Conservation (phyloP, 1,139 yeast genomes). For the Candida mesenterica region DNA sequence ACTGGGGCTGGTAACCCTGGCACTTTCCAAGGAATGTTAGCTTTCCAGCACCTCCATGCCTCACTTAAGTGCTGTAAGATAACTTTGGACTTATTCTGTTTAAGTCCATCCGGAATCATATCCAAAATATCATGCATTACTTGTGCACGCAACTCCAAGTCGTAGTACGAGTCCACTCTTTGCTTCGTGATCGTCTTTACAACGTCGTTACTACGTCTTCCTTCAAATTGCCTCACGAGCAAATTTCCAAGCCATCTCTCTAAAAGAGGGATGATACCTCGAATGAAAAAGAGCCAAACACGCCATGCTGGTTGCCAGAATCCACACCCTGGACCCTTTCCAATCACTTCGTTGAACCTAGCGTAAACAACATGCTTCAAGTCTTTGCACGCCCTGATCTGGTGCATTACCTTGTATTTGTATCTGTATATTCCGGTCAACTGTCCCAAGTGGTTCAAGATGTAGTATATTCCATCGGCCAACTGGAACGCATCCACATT, state of each 20-base stretch:
- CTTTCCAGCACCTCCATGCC: slow-evolving; percentile 99
- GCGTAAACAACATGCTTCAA: slow-evolving; percentile 87
- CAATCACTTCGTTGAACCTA: slow-evolving; percentile 75
- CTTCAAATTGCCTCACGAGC: slow-evolving; percentile 92
- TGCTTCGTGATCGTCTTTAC: slow-evolving; percentile 95
- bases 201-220: slow-evolving; percentile 86
- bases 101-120: slow-evolving; percentile 94
- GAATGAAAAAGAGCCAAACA: slow-evolving; percentile 87
- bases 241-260: slow-evolving; percentile 96
- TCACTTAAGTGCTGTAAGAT: slow-evolving; percentile 92
- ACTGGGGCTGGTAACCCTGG: slow-evolving; percentile 95
- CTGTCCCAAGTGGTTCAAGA: slow-evolving; percentile 90
- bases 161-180: slow-evolving; percentile 92
- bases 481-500: slow-evolving; percentile 90
- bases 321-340: slow-evolving; percentile 99
- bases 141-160: slow-evolving; percentile 87
- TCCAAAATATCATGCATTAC: slow-evolving; percentile 95
- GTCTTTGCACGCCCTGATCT: slow-evolving; percentile 93
- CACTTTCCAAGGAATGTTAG: slow-evolving; percentile 96
- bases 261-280: slow-evolving; percentile 90
- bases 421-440: slow-evolving; percentile 95
- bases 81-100: slow-evolving; percentile 82
- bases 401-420: slow-evolving; percentile 98
- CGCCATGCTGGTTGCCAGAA: slow-evolving; percentile 99
- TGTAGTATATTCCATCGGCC: slow-evolving; percentile 91